These are phyloP conservation scores for Sclerotiophoma versabilis DNA, from an alignment of 2,329 filamentous ascomycete species.

Conservation along the genomic window DNA sequence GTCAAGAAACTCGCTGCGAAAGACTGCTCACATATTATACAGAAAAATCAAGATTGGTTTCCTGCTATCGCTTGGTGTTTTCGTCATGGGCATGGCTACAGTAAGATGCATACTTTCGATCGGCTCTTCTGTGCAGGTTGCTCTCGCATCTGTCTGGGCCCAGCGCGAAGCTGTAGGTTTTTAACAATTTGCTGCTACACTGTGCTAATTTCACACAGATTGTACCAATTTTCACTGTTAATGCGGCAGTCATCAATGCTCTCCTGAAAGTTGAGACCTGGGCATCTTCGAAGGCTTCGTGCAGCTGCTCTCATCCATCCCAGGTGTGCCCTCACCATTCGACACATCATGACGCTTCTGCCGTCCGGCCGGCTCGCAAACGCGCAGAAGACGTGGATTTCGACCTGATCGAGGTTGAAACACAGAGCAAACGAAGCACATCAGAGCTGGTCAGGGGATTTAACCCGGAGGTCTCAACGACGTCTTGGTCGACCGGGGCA, in stretches of 20 bases:
- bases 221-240: slow-evolving; percentile 1
- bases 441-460: neutral
- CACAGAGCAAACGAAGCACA: neutral
- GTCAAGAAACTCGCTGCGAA: no score
- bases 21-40: neutral
- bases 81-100: slow-evolving; percentile 11
- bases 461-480: neutral
- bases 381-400: neutral
- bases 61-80: slow-evolving; percentile 5
- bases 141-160: slow-evolving; percentile 7
- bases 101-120: neutral
- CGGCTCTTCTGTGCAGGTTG: neutral
- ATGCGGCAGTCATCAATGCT: neutral
- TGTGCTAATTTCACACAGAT: neutral
- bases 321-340: neutral
- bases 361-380: no score
- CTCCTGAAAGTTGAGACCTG: neutral
- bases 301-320: neutral
- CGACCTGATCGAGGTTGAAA: neutral
- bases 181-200: neutral
- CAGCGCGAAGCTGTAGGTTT: neutral
- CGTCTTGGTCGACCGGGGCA: no score
- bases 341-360: neutral
- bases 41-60: slow-evolving; percentile 2
- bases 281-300: neutral